Conservation (phyloP, 768 basidiomycete genomes). For the Lactarius quietus region DNA sequence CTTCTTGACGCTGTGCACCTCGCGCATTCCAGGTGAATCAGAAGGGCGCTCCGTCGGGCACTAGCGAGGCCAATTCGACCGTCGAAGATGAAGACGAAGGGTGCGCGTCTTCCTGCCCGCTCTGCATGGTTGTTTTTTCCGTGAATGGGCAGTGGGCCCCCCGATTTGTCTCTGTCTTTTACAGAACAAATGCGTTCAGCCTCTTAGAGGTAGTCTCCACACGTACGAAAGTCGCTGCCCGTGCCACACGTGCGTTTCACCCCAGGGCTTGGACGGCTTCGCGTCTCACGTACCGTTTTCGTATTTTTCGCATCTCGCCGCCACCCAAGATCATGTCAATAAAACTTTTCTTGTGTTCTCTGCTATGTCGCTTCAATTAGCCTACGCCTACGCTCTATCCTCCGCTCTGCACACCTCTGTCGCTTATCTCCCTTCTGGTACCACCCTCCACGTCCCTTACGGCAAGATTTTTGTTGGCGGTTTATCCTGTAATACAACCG, state of each 20-base stretch:
- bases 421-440: conserved; percentile 21
- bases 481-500: conserved; percentile 99
- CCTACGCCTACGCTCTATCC: conserved; percentile 24
- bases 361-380: conserved; percentile 21
- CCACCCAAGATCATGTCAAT: conserved; percentile 21
- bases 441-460: conserved; percentile 31
- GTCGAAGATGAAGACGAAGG: conserved; percentile 96
- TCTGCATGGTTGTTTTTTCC: not conserved
- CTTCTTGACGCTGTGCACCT: too few species aligned
- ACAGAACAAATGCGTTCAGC: conserved; percentile 2
- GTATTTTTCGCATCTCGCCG: conserved; percentile 21
- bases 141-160: too few species aligned
- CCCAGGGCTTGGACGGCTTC: conserved; percentile 9
- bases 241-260: too few species aligned
- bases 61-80: conserved; percentile 60
- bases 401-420: conserved; percentile 25
- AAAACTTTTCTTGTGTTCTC: conserved; percentile 24
- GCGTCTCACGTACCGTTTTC: conserved; percentile 9
- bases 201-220: conserved; percentile 22
- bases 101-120: conserved; percentile 52
- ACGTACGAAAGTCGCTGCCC: too few species aligned
- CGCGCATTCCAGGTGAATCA: conserved; percentile 14
- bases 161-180: too few species aligned
- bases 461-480: conserved; percentile 99
- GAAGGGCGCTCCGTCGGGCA: conserved; percentile 2